These are phyloP conservation scores for Puccinia novopanici DNA, from an alignment of 1,284 basidiomycete genomes.

Conservation along the genomic window DNA sequence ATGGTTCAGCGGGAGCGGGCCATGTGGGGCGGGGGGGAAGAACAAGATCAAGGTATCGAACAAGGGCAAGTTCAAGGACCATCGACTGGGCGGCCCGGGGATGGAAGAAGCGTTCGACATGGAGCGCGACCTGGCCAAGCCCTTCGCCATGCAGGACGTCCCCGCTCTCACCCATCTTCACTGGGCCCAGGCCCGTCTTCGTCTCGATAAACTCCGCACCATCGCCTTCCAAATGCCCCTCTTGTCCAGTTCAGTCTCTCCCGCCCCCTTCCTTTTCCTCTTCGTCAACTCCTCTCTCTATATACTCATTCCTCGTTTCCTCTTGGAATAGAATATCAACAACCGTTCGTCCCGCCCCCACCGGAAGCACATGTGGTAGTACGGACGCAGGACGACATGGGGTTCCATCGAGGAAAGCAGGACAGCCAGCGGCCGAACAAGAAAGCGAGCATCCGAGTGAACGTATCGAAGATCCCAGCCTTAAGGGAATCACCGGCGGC, in stretches of 20 bases:
- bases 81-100: constrained; percentile 38
- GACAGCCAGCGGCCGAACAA: constrained; percentile 42
- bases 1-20: background rate
- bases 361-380: constrained; percentile 40
- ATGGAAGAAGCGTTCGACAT: constrained; percentile 49
- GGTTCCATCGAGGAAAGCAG: constrained; percentile 23
- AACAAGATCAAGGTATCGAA: constrained; percentile 48
- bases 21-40: constrained; percentile 16
- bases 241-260: constrained; percentile 21
- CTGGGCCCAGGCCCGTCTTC: constrained; percentile 39
- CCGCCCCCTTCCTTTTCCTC: too few relatives aligned
- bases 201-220: constrained; percentile 24
- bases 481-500: background rate
- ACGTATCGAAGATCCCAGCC: constrained; percentile 5
- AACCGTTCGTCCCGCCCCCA: constrained; percentile 37
- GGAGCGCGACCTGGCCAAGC: constrained; percentile 29
- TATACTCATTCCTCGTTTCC: too few relatives aligned
- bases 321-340: too few relatives aligned
- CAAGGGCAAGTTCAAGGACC: constrained; percentile 45
- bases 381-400: constrained; percentile 45
- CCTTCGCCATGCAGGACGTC: constrained; percentile 40
- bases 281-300: too few relatives aligned
- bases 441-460: constrained; percentile 35
- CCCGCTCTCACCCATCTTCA: constrained; percentile 31
- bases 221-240: constrained; percentile 46